Evolutionary conservation across 495 filamentous ascomycete genomes (phyloP), one percentile per base, ranked within the genome.

Genomic region (Podospora pseudoanserina): DNA sequence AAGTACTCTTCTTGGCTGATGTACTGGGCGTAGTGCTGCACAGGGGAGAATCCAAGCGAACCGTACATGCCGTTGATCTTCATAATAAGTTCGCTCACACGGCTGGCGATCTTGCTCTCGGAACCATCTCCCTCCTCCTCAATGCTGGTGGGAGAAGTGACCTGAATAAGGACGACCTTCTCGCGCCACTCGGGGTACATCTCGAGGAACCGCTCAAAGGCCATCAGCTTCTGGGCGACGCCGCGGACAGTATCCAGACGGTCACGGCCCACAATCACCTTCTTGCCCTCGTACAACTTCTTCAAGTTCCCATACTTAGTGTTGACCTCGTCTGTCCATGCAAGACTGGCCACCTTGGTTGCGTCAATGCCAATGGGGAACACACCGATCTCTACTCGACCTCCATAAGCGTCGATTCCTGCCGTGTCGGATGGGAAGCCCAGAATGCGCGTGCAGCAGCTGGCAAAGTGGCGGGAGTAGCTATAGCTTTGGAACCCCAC

Each of bases 181-280:
- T 92, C 91, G 32, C 89, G 83, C 92, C 92, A 96, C 76, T 94
- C 88, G 20, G 93, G 94, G 71, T 92, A 94, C 67, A 86, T 80
- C 71, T 96, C 92, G 49, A 97, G 82, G 79, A 97, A 96, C 65
- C 89, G 84, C 80, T 97, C 92, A 73, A 96, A 97, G 3, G 92
- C 93, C 81, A 93, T 90, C 55, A 97, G 82, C 79, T 97, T 97
- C 78, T 97, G 94, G 30, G 91, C 87, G 1, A 97, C 93, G 68
- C 94, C 94, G 53, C 93, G 87, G 63, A 95, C 91, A 72, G 89
- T 92, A 78, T 97, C 94, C 64, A 97, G 79, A 2, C 94, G 89
- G 76, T 97, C 94, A 71, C 94, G 87, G n/a, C 94, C 94, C 66
- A 97, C 93, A 66, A 97, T 96, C 74, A 97, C 91, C 76, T 94